Base-by-base conservation (phyloP, 129 eudicot species). In the Chrysanthemum seticuspe region DNA sequence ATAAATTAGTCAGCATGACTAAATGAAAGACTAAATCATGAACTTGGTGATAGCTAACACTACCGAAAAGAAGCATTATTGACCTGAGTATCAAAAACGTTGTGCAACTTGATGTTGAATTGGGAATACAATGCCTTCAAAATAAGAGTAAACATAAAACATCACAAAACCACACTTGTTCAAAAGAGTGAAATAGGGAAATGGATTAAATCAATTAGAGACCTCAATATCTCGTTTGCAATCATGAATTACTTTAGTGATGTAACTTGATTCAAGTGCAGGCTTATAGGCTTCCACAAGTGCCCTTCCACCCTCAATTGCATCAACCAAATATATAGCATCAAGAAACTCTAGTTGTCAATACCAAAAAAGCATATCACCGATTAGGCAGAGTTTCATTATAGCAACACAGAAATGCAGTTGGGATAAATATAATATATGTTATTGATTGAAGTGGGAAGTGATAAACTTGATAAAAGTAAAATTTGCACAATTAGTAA, bases 161-260 rank as follows among this genome's bases (percentile, higher is more conserved):
- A 14, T 78, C 54, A 81, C 6, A 16, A 36, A 50, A 51, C 52
- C 68, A 47, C n/a, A 16, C 59, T 45, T 51, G 3, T 45, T 13
- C 4, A 29, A 44, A 72, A 76, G 55, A 15, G 5, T 36, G 49
- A n/a, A 61, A 81, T 27, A 21, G 67, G 14, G 10, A 75, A 66
- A 56, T 52, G 56, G 25, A 68, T 70, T 54, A 67, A 61, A 87
- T 78, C 59, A 80, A 68, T 72, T 50, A 84, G 84, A 81, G 87
- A 91, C 97, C 97, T 91, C 91, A 78, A 95, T 91, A 87, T 91
- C 99, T 48, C 97, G 89, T 82, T 95, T 95, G 96, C 99, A 95
- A 80, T 95, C 99, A 78, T 95, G 99, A 80, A 90, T 90, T 59
- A 95, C 97, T 90, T 95, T 90, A 54, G 96, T 95, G 97, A 95